phyloP scores from a whole-genome alignment of 2,329 filamentous ascomycete genomes.

The Chalaropsis ovoidea region DNA sequence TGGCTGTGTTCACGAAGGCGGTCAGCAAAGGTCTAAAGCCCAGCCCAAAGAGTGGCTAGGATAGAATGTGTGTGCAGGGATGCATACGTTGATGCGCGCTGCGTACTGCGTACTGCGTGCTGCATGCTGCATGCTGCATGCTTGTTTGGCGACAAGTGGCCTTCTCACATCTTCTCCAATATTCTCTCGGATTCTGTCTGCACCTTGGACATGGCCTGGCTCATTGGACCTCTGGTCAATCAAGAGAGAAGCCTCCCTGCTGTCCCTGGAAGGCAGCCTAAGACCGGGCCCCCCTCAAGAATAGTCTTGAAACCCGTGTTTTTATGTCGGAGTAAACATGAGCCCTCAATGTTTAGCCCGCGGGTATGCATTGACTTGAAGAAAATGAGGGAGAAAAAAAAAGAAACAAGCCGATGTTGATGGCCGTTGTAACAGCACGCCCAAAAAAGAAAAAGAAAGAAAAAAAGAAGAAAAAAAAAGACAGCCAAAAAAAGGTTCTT shows the following conservation, averaged over 20 bases:
- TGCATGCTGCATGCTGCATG: background rate
- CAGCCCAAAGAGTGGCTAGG: slow-evolving; percentile 1
- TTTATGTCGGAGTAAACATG: background rate
- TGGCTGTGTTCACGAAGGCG: slow-evolving; percentile 1
- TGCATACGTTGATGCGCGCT: too few relatives aligned
- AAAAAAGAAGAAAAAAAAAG: too few relatives aligned
- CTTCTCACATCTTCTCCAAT: background rate
- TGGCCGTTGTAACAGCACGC: background rate
- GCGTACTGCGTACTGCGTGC: background rate
- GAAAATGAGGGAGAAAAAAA: background rate
- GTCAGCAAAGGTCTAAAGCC: background rate
- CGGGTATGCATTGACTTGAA: background rate
- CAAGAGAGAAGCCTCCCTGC: background rate
- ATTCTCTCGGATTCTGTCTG: slow-evolving; percentile 3
- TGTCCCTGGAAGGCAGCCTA: background rate
- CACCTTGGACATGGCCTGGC: background rate
- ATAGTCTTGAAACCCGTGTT: background rate
- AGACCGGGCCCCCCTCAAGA: background rate
- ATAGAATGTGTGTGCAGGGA: background rate
- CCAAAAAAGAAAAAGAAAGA: background rate
- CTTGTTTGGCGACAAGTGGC: slow-evolving; percentile 10
- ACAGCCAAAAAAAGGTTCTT: slow-evolving; percentile 5
- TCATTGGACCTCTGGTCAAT: background rate
- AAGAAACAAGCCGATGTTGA: background rate
- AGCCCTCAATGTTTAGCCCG: background rate